Base-by-base conservation (phyloP, 345 rosid genomes). In the Anacardium occidentale region DNA sequence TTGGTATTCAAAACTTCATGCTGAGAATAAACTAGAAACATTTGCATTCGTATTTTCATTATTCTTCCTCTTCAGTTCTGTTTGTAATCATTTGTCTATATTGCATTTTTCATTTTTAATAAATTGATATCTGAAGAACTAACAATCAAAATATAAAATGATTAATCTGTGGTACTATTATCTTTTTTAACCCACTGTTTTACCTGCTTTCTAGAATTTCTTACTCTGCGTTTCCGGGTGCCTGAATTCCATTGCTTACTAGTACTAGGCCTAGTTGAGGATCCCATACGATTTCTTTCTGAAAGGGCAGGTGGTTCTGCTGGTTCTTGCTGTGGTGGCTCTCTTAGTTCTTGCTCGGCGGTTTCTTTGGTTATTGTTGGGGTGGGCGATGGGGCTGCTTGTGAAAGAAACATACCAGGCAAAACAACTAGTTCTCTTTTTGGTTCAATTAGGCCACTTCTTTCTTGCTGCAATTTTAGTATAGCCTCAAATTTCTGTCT, bases 321-420 rank as follows among this genome's bases (percentile, higher is more conserved):
- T 79, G 77, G 83, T 59, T 77, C 79, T 68, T 80, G 83, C 59
- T 71, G 80, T 64, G 75, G 74, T 10, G 68, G 62, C 61, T 69
- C 60, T 24, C 32, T 75, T 79, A 77, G 83, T 59, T 77, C 79
- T 66, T 83, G 82, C 56, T 74, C 82, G 1, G 76, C 22, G n/a
- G 82, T 71, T 77, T 83, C 90, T 40, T 70, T 3, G 44, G 68
- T 73, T 44, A 75, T 26, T 21, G 78, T 47, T 26, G 81, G 32
- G 52, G 83, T 5, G 4, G 84, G 69, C 11, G 9, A 4, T 10
- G 76, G 14, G 18, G 75, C 74, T 25, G 87, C 81, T 10, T 60
- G 88, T 40, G 89, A 87, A 77, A 92, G 88, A 85, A 79, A 88
- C 90, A 90, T 87, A 67, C 93, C 94, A 2, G 97, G 94, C 73